A percentile compares a stretch with the other conserved stretches of the same genome.
Evolutionary conservation across 2,329 filamentous ascomycete genomes (phyloP).

Genomic region (Amauroascus verrucosus): DNA sequence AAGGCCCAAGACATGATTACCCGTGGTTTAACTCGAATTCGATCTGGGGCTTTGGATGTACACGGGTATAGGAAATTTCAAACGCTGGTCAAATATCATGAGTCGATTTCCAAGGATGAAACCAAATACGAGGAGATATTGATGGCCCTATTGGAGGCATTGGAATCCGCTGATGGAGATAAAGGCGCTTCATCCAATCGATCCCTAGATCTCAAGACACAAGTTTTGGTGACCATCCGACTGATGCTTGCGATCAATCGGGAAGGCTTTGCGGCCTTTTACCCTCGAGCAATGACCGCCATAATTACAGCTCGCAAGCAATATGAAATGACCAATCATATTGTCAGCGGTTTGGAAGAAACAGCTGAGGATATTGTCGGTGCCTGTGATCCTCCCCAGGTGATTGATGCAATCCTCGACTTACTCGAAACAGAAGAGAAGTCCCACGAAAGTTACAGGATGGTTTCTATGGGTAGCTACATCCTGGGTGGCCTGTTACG

Average conservation of each 20-base stretch:
- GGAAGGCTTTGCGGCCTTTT: slow-evolving; percentile 27
- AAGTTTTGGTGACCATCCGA: slow-evolving; percentile 34
- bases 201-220: slow-evolving; percentile 32
- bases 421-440: slow-evolving; percentile 25
- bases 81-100: slow-evolving; percentile 30
- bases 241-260: slow-evolving; percentile 31
- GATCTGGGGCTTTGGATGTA: slow-evolving; percentile 30
- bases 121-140: slow-evolving; percentile 31
- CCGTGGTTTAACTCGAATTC: slow-evolving; percentile 31
- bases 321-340: slow-evolving; percentile 32
- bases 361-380: slow-evolving; percentile 29
- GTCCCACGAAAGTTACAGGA: slow-evolving; percentile 25
- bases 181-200: slow-evolving; percentile 21
- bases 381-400: slow-evolving; percentile 21
- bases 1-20: slow-evolving; percentile 32
- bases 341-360: slow-evolving; percentile 33
- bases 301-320: slow-evolving; percentile 30
- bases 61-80: slow-evolving; percentile 37
- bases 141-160: slow-evolving; percentile 28
- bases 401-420: slow-evolving; percentile 29
- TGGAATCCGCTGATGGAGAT: slow-evolving; percentile 26
- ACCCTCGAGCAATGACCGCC: slow-evolving; percentile 28
- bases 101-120: slow-evolving; percentile 28
- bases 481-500: slow-evolving; percentile 24
- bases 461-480: slow-evolving; percentile 29